Conservation (phyloP, 495 filamentous ascomycete species). For the Pseudomonodictys pantanalensis region DNA sequence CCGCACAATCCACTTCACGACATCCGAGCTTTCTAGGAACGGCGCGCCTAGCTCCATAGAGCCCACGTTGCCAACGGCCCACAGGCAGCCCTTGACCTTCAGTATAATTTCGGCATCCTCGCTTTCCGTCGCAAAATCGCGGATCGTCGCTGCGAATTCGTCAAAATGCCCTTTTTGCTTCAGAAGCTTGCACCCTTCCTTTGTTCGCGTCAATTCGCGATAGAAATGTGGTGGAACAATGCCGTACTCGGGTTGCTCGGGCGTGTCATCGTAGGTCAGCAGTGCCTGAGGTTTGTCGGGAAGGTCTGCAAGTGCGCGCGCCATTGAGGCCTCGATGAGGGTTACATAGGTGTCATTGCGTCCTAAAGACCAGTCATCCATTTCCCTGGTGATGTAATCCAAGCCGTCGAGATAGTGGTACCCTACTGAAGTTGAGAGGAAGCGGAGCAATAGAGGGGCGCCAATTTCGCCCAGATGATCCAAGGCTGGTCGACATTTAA, state of each 20-base stretch:
- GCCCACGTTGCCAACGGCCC: conserved; percentile 96
- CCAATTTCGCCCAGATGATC: conserved; percentile 97
- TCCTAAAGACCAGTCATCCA: conserved; percentile 98
- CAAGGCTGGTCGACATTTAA: conserved; percentile 90
- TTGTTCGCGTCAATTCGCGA: conserved; percentile 85
- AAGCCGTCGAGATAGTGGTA: conserved; percentile 96
- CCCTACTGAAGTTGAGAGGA: conserved; percentile 90
- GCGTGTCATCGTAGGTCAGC: conserved; percentile 49
- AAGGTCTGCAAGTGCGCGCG: conserved; percentile 71
- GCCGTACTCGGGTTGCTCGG: conserved; percentile 60
- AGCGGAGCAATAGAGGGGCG: conserved; percentile 85
- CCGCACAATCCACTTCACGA: conserved; percentile 76
- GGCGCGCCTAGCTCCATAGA: conserved; percentile 96
- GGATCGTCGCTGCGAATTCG: conserved; percentile 84
- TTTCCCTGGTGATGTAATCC: conserved; percentile 97
- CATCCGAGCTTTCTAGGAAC: conserved; percentile 83
- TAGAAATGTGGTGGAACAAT: conserved; percentile 94
- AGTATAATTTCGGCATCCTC: conserved; percentile 84
- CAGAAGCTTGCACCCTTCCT: conserved; percentile 85
- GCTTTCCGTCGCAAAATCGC: conserved; percentile 74
- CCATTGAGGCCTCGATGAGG: conserved; percentile 93
- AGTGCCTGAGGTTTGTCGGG: conserved; percentile 49
- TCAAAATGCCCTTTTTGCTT: conserved; percentile 92
- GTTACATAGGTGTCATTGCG: conserved; percentile 92
- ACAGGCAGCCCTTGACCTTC: conserved; percentile 94